These are phyloP conservation scores for Huiozyma naganishii DNA, from an alignment of 805 yeast genomes.

Conservation along the genomic window DNA sequence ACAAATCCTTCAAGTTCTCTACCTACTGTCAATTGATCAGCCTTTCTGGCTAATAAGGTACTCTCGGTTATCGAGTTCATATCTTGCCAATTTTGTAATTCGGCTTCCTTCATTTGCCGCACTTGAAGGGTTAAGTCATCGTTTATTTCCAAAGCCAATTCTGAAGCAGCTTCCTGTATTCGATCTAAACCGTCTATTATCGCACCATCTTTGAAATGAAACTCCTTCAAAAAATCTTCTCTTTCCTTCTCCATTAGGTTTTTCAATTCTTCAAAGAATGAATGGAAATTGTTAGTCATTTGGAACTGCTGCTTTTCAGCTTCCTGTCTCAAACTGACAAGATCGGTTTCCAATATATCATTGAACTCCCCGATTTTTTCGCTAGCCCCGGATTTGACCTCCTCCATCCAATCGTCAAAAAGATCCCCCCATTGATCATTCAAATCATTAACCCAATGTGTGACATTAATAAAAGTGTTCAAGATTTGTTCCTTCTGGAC, in stretches of 20 bases:
- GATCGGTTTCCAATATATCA: not conserved
- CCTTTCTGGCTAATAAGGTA: not conserved
- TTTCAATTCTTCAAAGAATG: not conserved
- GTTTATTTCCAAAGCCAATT: not conserved
- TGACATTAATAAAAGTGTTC: conserved; percentile 37
- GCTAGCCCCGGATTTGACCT: conserved; percentile 1
- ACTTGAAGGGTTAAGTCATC: not conserved
- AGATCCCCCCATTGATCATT: conserved; percentile 8
- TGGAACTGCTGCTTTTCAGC: not conserved
- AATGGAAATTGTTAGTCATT: not conserved
- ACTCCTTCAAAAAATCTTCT: not conserved
- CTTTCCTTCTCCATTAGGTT: not conserved
- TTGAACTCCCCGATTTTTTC: not conserved
- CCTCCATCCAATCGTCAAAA: conserved; percentile 3
- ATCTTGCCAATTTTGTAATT: not conserved
- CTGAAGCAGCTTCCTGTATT: not conserved
- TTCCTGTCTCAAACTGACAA: not conserved
- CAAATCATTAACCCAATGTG: conserved; percentile 25
- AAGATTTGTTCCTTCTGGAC: conserved; percentile 42
- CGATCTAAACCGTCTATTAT: not conserved
- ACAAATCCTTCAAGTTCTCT: not conserved
- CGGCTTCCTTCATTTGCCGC: not conserved
- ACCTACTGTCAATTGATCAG: not conserved
- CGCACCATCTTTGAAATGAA: not conserved
- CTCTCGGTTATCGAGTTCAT: not conserved